Evolutionary conservation across 208 protist species (phyloP), one percentile per base, ranked within the genome.

Genomic region (Spongospora subterranea): DNA sequence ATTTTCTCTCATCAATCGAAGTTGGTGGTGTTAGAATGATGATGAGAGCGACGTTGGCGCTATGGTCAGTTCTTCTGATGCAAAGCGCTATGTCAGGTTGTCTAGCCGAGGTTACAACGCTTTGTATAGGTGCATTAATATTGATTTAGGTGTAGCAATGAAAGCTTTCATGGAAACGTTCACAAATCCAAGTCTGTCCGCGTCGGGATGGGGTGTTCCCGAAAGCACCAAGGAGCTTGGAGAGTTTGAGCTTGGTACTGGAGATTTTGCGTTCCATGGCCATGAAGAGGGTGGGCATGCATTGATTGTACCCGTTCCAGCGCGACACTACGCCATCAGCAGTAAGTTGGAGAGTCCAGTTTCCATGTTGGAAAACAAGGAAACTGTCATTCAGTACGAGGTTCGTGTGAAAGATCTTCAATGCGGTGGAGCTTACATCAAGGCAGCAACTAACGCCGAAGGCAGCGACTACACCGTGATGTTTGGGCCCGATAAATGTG

Each of bases 401-500:
- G 82, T 93, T 29, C 88, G 71, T 40, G 35, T 94, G 20, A 1
- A 92, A 46, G 39, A 93, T 53, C 45, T 94, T 71, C 77, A 92
- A 0, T 94, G 93, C 60, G 92, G 92, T 88, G 93, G 93, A 38
- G 91, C 93, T 0, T 94, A 94, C 77, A 17, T 95, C 24, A 95
- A 95, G 89, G 77, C 94, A 13, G 0, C 32, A 39, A 46, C 24
- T 0, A 38, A 17, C 0, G 64, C 65, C 24, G 45, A 90, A 13
- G 20, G 88, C 29, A 35, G 35, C 35, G 39, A 43, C 6, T 95
- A 93, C 88, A 76, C 88, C 0, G 91, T 95, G 54, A 93, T 94
- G 93, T 95, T 95, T 45, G 94, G 94, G 29, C 94, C 94, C 45
- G 94, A 95, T 66, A 92, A 91, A 88, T 95, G 94, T 65, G 94